Conservation (phyloP, 2,329 filamentous ascomycete genomes). For the Trichoderma guizhouense region DNA sequence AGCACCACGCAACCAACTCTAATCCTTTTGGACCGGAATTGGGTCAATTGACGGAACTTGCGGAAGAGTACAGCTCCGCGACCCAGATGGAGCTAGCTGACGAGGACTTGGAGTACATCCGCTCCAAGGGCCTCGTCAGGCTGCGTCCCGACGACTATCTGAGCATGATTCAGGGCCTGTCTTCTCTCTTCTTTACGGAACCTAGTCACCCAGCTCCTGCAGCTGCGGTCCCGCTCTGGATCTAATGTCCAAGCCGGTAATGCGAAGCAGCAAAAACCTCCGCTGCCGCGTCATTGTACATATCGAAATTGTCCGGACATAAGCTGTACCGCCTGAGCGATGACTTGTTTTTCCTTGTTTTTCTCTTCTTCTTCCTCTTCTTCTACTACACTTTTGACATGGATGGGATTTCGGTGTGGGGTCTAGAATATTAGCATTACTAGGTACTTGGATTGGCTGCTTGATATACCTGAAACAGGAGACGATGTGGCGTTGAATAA, state of each 20-base stretch:
- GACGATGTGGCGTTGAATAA: slow-evolving; percentile 11
- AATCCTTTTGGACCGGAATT: slow-evolving; percentile 89
- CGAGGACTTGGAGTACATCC: slow-evolving; percentile 64
- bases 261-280: background rate
- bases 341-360: background rate
- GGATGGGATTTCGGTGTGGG: slow-evolving; percentile 2
- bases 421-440: slow-evolving; percentile 7
- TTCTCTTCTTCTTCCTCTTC: background rate
- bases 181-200: slow-evolving; percentile 57
- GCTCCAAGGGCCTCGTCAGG: slow-evolving; percentile 65
- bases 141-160: slow-evolving; percentile 82
- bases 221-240: slow-evolving; percentile 45
- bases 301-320: slow-evolving; percentile 6
- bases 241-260: slow-evolving; percentile 32
- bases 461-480: slow-evolving; percentile 16
- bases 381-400: slow-evolving; percentile 5
- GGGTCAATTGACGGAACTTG: slow-evolving; percentile 87
- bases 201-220: slow-evolving; percentile 31
- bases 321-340: background rate
- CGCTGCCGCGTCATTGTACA: background rate
- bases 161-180: slow-evolving; percentile 69
- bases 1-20: slow-evolving; percentile 35
- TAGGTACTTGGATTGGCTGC: slow-evolving; percentile 15
- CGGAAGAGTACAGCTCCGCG: slow-evolving; percentile 75
- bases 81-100: slow-evolving; percentile 60